These are phyloP conservation scores for Fusarium foetens DNA, from an alignment of 2,329 filamentous ascomycete genomes.

Conservation along the genomic window DNA sequence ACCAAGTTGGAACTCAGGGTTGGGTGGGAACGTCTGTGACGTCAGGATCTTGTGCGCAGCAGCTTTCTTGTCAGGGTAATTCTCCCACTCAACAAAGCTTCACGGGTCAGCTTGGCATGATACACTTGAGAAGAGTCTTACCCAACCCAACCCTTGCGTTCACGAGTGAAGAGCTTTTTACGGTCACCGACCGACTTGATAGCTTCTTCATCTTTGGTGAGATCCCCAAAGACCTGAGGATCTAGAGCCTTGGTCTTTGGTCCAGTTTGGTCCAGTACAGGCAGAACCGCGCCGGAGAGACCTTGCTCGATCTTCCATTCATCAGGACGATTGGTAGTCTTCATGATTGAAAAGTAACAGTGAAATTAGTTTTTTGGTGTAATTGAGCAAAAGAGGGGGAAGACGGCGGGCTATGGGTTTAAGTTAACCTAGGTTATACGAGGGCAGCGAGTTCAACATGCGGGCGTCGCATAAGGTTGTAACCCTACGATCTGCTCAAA, in stretches of 20 bases:
- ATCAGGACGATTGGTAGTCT: constrained; percentile 50
- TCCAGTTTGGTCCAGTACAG: constrained; percentile 58
- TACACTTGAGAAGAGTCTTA: constrained; percentile 2
- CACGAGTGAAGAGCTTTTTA: constrained; percentile 39
- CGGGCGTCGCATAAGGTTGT: background rate
- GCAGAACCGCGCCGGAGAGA: constrained; percentile 56
- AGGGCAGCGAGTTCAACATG: background rate
- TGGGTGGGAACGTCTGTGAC: constrained; percentile 44
- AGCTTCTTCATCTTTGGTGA: constrained; percentile 54
- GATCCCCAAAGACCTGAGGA: constrained; percentile 43
- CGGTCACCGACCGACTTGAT: constrained; percentile 54
- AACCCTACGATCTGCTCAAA: background rate
- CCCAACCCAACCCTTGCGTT: constrained; percentile 50
- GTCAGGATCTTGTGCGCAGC: constrained; percentile 63
- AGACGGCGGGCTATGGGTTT: background rate
- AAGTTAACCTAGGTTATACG: background rate
- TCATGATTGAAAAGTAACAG: background rate
- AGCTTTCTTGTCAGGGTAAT: constrained; percentile 74
- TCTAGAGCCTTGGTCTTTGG: constrained; percentile 46
- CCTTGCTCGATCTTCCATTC: constrained; percentile 67
- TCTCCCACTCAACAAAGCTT: constrained; percentile 75
- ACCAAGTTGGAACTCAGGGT: constrained; percentile 66
- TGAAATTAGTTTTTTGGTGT: background rate
- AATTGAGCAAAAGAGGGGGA: background rate
- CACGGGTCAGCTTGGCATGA: background rate